Percentiles rank a stretch among this genome's conserved stretches.
These are phyloP conservation scores for Talaromyces piceae DNA, from an alignment of 2,329 filamentous ascomycete species.

Conservation along the genomic window DNA sequence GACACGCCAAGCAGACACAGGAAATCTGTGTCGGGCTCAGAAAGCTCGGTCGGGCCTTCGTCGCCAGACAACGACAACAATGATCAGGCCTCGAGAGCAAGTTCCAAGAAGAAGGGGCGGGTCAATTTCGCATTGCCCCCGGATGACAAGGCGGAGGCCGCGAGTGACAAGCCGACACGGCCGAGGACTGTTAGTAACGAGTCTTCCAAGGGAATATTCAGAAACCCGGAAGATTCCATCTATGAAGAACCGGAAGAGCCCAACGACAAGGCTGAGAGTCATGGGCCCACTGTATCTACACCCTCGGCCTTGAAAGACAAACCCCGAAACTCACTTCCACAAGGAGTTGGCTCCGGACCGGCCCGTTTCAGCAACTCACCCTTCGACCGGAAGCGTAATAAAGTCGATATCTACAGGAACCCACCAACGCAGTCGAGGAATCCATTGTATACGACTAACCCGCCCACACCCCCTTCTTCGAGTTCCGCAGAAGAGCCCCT, in stretches of 20 bases:
- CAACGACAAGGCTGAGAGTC: slow-evolving; percentile 17
- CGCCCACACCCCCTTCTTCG: slow-evolving; percentile 23
- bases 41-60: slow-evolving; percentile 11
- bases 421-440: slow-evolving; percentile 76
- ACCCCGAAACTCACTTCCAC: slow-evolving; percentile 55
- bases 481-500: slow-evolving; percentile 33
- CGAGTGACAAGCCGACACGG: slow-evolving; percentile 14
- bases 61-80: slow-evolving; percentile 5
- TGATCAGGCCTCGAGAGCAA: slow-evolving; percentile 1
- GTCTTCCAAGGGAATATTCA: slow-evolving; percentile 46
- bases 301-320: slow-evolving; percentile 50
- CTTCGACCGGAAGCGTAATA: slow-evolving; percentile 39
- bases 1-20: slow-evolving; percentile 1
- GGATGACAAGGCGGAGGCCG: slow-evolving; percentile 17
- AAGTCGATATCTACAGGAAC: slow-evolving; percentile 75
- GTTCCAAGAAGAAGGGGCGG: slow-evolving; percentile 10
- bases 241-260: slow-evolving; percentile 74
- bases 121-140: slow-evolving; percentile 33
- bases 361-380: slow-evolving; percentile 30
- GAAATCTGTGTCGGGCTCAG: slow-evolving; percentile 12
- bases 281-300: slow-evolving; percentile 19
- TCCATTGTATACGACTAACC: slow-evolving; percentile 68
- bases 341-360: slow-evolving; percentile 1
- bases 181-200: slow-evolving; percentile 30
- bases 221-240: slow-evolving; percentile 56